Evolutionary conservation across 2,329 filamentous ascomycete genomes (phyloP), one percentile per base, ranked within the genome.

Genomic region (Talaromyces sp.): DNA sequence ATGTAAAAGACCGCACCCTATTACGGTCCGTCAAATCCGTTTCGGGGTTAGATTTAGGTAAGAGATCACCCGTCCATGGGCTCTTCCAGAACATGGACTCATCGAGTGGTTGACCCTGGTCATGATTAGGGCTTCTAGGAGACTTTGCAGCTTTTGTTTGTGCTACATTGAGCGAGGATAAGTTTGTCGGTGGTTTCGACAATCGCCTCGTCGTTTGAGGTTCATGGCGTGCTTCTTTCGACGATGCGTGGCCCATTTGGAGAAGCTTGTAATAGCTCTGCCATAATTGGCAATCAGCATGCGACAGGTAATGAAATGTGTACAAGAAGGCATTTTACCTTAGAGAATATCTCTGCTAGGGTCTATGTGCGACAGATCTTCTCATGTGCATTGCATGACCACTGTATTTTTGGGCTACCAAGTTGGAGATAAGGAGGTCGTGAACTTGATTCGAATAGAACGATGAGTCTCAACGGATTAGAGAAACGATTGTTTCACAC

Each of bases 221-320:
- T 62, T 77, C 75, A 61, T 74, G 70, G 69, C 70, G 75, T 62
- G 67, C 72, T 67, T 70, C 70, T 56, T 70, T 72, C 38, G 77
- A 79, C 61, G 74, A 73, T 22, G 70, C 71, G 68, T 75, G 77
- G 68, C 77, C 77, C 77, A 79, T 79, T 69, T 64, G 70, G 5
- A 45, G 29, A 47, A 49, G 40, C 31, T 45, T 5, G 19, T 31
- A 58, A 19, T 58, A 45, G 34, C 40, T 63, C 61, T 38, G 36
- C 27, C 17, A 27, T 38, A 34, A 36, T 34, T 29, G 10, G 51
- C 17, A 56, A 13, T 63, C 43, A 63, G 61, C 11, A 58, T n/a
- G 15, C n/a, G 31, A 15, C 34, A 7, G 8, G 8, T 11, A 56
- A 17, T 17, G 25, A 43, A 11, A 19, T 27, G 31, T 6, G 34